These are phyloP conservation scores for Yamadazyma sp. DNA, from an alignment of 1,139 yeast genomes.

Conservation along the genomic window DNA sequence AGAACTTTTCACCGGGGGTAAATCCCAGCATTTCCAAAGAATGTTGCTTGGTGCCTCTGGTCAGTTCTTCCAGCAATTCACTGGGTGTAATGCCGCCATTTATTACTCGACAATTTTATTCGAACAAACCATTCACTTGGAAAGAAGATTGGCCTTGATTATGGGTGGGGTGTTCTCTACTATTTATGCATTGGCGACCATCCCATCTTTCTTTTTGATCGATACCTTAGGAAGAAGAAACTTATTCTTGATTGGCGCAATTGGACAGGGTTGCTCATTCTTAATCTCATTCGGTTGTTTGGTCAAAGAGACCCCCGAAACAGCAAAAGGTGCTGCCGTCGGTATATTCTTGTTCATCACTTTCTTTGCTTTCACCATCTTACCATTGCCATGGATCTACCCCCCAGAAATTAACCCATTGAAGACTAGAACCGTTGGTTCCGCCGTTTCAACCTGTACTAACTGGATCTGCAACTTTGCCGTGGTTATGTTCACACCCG, in stretches of 20 bases:
- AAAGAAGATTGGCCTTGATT: constrained; percentile 53
- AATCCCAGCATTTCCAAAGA: constrained; percentile 55
- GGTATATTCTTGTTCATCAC: constrained; percentile 54
- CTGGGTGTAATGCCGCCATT: constrained; percentile 69
- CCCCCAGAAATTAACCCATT: constrained; percentile 67
- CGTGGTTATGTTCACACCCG: constrained; percentile 50
- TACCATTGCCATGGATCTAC: constrained; percentile 60
- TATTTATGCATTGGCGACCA: constrained; percentile 59
- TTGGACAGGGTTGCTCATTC: constrained; percentile 46
- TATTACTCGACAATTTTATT: constrained; percentile 67
- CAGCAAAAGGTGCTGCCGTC: constrained; percentile 51
- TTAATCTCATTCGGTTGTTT: constrained; percentile 45
- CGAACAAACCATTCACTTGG: constrained; percentile 52
- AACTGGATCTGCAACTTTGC: constrained; percentile 50
- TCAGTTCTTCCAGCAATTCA: constrained; percentile 54
- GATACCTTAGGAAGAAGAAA: constrained; percentile 71
- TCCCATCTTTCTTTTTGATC: constrained; percentile 62
- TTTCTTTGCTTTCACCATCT: constrained; percentile 57
- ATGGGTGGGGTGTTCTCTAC: constrained; percentile 67
- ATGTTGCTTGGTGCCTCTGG: constrained; percentile 64
- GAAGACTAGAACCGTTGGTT: constrained; percentile 56
- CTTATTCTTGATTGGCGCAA: constrained; percentile 50
- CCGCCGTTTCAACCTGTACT: constrained; percentile 52
- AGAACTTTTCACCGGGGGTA: constrained; percentile 61
- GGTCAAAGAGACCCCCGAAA: constrained; percentile 29